Conservation (phyloP, 306 rosid species). For the Heteromeles arbutifolia region DNA sequence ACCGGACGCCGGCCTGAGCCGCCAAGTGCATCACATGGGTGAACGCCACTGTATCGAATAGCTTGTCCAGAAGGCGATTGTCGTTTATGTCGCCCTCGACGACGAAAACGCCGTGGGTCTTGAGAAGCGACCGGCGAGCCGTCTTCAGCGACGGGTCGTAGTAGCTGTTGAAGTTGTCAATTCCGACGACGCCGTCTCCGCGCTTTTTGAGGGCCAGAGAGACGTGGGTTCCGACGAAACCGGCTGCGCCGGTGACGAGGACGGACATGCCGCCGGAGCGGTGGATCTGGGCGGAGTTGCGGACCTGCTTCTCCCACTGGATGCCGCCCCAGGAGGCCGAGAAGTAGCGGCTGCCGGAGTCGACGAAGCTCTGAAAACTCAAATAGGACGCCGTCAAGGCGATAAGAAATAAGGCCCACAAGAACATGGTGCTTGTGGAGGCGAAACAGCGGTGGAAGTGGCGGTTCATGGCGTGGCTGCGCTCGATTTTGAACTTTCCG, state of each 20-base stretch:
- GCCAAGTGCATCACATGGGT: slow-evolving; percentile 90
- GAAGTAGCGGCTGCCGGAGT: slow-evolving; percentile 58
- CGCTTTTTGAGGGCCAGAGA: slow-evolving; percentile 61
- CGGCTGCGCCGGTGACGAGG: slow-evolving; percentile 70
- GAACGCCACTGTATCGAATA: slow-evolving; percentile 71
- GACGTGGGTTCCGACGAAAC: slow-evolving; percentile 73
- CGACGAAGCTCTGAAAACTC: slow-evolving; percentile 68
- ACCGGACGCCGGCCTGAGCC: slow-evolving; percentile 87
- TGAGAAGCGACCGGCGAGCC: slow-evolving; percentile 49
- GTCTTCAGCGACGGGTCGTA: slow-evolving; percentile 76
- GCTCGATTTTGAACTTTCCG: slow-evolving; percentile 79
- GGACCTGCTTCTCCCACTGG: slow-evolving; percentile 92
- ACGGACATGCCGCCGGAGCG: slow-evolving; percentile 69
- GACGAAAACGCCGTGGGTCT: slow-evolving; percentile 43
- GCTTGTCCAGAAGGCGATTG: slow-evolving; percentile 49
- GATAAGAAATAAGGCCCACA: slow-evolving; percentile 73
- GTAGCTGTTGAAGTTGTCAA: slow-evolving; percentile 75
- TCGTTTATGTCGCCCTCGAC: slow-evolving; percentile 76
- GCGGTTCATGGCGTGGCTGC: slow-evolving; percentile 54
- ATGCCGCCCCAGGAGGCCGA: slow-evolving; percentile 86
- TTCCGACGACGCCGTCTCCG: slow-evolving; percentile 81
- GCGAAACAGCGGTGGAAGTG: slow-evolving; percentile 72
- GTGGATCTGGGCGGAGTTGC: slow-evolving; percentile 60
- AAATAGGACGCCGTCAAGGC: slow-evolving; percentile 74
- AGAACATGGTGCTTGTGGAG: slow-evolving; percentile 83